Evolutionary conservation across 2,329 filamentous ascomycete genomes (phyloP).

Genomic region (Clonostachys rosea): DNA sequence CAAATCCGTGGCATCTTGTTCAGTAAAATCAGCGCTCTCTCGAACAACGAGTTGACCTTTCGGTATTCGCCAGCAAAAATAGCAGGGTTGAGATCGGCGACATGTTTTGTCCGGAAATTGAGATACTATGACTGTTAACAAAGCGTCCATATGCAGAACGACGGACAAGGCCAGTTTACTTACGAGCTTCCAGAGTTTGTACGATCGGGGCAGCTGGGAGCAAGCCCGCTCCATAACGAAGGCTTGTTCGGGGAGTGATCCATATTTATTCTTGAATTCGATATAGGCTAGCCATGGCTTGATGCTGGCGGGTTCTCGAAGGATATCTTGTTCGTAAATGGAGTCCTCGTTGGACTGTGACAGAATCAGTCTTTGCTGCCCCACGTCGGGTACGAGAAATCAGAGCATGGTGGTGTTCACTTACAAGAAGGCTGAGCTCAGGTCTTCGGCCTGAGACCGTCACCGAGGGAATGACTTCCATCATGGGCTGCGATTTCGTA

Average conservation of each 20-base stretch:
- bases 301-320: slow-evolving; percentile 77
- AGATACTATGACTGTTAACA: slow-evolving; percentile 61
- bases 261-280: slow-evolving; percentile 84
- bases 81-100: slow-evolving; percentile 78
- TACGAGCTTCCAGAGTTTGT: slow-evolving; percentile 97
- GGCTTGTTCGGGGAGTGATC: slow-evolving; percentile 79
- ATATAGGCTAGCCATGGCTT: slow-evolving; percentile 96
- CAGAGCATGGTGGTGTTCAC: background rate
- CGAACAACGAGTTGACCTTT: slow-evolving; percentile 94
- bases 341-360: slow-evolving; percentile 77
- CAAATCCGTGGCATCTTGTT: slow-evolving; percentile 99
- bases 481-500: background rate
- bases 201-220: slow-evolving; percentile 83
- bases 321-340: slow-evolving; percentile 92
- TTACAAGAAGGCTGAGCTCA: slow-evolving; percentile 5
- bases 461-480: background rate
- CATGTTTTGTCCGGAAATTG: slow-evolving; percentile 74
- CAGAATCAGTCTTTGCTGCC: too few relatives aligned
- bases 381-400: background rate
- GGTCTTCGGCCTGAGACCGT: background rate
- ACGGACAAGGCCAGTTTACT: slow-evolving; percentile 6
- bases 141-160: background rate
- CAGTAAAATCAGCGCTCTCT: slow-evolving; percentile 83
- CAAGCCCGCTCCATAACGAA: slow-evolving; percentile 88
- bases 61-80: slow-evolving; percentile 75